Conservation (phyloP, 192 early-diverging fungal species). For the Podila epicladia region DNA sequence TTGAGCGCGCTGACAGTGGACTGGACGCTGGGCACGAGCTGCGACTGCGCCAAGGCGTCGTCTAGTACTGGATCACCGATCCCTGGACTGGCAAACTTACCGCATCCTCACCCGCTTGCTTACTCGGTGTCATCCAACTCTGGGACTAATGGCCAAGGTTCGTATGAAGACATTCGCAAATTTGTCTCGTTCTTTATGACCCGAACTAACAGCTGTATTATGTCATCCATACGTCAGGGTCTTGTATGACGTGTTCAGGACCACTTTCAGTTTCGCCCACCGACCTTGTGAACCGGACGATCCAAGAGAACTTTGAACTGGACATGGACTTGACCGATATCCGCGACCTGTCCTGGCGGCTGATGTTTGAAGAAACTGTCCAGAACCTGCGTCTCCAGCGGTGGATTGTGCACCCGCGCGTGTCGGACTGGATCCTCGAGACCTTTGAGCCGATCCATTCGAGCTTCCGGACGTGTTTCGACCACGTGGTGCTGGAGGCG, state of each 20-base stretch:
- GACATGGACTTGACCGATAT: conserved; percentile 23
- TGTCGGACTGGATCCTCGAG: conserved; percentile 30
- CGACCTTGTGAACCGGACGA: conserved; percentile 12
- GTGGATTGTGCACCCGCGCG: conserved; percentile 13
- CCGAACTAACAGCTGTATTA: not conserved
- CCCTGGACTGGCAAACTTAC: not conserved
- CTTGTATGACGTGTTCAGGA: not conserved
- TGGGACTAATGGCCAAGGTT: not conserved
- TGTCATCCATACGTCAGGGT: not conserved
- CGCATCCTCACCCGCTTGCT: not conserved
- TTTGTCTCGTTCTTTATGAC: not conserved
- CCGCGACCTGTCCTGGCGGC: conserved; percentile 15
- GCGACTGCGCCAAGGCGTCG: not conserved
- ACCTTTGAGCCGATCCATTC: conserved; percentile 7
- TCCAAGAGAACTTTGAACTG: conserved; percentile 28
- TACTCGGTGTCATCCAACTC: not conserved
- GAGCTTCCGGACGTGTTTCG: conserved; percentile 35
- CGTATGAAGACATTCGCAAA: not conserved
- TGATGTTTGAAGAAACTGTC: conserved; percentile 26
- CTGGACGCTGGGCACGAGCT: not conserved
- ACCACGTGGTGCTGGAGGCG: conserved; percentile 31
- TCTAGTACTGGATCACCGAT: not conserved
- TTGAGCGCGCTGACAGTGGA: conserved; percentile 3
- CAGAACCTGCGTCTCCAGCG: not conserved
- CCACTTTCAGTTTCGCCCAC: not conserved